Conservation (phyloP, 257 asterid genomes). For the Solanum bukasovii region DNA sequence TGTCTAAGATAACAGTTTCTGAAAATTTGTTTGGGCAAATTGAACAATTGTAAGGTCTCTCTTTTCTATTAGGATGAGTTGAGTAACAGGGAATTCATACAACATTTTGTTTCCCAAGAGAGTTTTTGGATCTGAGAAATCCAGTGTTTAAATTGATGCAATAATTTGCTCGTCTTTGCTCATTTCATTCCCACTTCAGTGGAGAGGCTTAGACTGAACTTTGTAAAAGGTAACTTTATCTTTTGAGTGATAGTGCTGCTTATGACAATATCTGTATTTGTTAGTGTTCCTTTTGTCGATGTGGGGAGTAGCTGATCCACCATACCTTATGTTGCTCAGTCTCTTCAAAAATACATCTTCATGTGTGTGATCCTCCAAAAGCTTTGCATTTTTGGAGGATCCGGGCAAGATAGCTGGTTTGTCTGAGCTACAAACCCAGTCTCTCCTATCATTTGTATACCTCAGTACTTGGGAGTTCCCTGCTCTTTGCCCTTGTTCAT, state of each 20-base stretch:
- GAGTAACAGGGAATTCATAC: constrained; percentile 11
- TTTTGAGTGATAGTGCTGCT: constrained; percentile 3
- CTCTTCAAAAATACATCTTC: background rate
- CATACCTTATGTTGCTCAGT: background rate
- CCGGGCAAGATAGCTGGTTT: background rate
- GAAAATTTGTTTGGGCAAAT: constrained; percentile 7
- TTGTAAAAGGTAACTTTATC: background rate
- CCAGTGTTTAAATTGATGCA: constrained; percentile 22
- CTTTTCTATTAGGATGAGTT: constrained; percentile 8
- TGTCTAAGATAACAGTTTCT: constrained; percentile 32
- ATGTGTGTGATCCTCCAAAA: background rate
- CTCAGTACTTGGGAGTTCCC: background rate
- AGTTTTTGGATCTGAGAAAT: constrained; percentile 31
- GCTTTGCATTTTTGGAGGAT: background rate
- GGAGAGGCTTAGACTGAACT: constrained; percentile 10
- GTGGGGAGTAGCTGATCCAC: background rate
- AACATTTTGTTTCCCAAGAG: constrained; percentile 25
- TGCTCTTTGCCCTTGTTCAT: background rate
- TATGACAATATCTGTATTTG: background rate
- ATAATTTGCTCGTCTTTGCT: constrained; percentile 16
- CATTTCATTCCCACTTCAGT: constrained; percentile 9
- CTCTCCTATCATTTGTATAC: background rate
- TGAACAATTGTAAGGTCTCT: constrained; percentile 7
- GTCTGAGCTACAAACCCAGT: background rate
- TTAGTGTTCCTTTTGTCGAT: background rate